Conservation (phyloP, 1,284 basidiomycete species). For the Melanopsichium pennsylvanicum region DNA sequence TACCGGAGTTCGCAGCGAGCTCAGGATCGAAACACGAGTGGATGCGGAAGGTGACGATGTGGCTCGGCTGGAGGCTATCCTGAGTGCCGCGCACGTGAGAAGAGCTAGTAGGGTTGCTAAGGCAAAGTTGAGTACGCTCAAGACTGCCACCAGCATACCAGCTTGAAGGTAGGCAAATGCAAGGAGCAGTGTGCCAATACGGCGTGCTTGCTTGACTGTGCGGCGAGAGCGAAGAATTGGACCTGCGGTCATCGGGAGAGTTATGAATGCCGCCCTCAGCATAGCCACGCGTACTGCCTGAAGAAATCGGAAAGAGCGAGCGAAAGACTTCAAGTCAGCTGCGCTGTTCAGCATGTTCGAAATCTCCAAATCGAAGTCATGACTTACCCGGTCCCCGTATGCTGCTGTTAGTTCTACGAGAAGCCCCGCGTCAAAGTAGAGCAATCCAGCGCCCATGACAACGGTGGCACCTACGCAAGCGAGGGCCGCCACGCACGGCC, state of each 20-base stretch:
- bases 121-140: conserved; percentile 56
- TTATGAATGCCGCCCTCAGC: neutral
- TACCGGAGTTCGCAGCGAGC: neutral
- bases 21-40: neutral
- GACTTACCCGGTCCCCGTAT: too few species aligned
- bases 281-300: too few species aligned
- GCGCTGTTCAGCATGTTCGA: too few species aligned
- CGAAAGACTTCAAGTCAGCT: too few species aligned
- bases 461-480: conserved; percentile 12
- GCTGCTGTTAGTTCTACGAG: too few species aligned
- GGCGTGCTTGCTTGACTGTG: conserved; percentile 4
- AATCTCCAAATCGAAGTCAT: too few species aligned
- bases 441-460: neutral
- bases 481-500: conserved; percentile 12
- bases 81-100: conserved; percentile 10
- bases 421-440: conserved; percentile 3
- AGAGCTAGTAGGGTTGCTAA: conserved; percentile 40
- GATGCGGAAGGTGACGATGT: neutral
- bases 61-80: conserved; percentile 8
- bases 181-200: conserved; percentile 41
- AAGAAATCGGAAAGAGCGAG: too few species aligned
- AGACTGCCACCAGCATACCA: conserved; percentile 51
- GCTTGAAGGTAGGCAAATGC: conserved; percentile 55
- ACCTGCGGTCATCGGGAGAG: neutral
- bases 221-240: conserved; percentile 2